Percentiles rank a stretch among this genome's conserved stretches.
phyloP scores from a whole-genome alignment of 768 basidiomycete genomes.

The Leucocoprinus leucothites region DNA sequence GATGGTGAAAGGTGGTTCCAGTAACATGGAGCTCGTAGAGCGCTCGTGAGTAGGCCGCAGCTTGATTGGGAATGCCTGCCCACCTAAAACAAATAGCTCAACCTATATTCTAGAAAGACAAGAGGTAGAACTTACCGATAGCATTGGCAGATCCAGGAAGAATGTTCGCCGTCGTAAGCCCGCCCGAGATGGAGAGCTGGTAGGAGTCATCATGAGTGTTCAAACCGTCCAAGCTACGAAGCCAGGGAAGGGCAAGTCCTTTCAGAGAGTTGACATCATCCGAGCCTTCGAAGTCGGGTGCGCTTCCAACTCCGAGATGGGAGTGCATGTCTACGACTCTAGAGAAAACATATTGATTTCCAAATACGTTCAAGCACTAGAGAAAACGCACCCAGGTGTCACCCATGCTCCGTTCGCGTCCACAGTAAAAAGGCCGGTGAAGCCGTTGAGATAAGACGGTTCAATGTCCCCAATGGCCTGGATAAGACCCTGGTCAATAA shows the following conservation, averaged over 20 bases:
- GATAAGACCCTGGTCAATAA: slow-evolving; percentile 58
- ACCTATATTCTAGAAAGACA: neutral
- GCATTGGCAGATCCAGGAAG: slow-evolving; percentile 71
- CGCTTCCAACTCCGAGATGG: slow-evolving; percentile 42
- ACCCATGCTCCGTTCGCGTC: slow-evolving; percentile 69
- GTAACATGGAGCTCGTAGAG: slow-evolving; percentile 68
- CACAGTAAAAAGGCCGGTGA: slow-evolving; percentile 34
- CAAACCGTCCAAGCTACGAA: slow-evolving; percentile 68
- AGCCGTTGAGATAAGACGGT: slow-evolving; percentile 17
- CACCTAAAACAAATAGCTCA: slow-evolving; percentile 37
- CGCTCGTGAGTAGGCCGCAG: slow-evolving; percentile 68
- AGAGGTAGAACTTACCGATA: slow-evolving; percentile 38
- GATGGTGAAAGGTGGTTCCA: slow-evolving; percentile 66
- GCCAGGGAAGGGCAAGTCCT: slow-evolving; percentile 46
- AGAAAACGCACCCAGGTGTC: slow-evolving; percentile 51
- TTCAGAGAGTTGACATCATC: slow-evolving; percentile 54
- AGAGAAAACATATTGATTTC: slow-evolving; percentile 9
- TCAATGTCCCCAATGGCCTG: slow-evolving; percentile 45
- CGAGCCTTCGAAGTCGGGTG: slow-evolving; percentile 27
- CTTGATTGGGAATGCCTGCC: slow-evolving; percentile 84
- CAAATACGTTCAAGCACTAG: neutral
- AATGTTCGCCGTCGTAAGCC: slow-evolving; percentile 74
- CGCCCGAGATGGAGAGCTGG: slow-evolving; percentile 62
- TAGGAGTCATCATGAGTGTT: slow-evolving; percentile 78
- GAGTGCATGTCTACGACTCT: slow-evolving; percentile 48